Evolutionary conservation across 1,284 basidiomycete genomes (phyloP), one percentile per base, ranked within the genome.

Genomic region (Ustanciosporium gigantosporum): DNA sequence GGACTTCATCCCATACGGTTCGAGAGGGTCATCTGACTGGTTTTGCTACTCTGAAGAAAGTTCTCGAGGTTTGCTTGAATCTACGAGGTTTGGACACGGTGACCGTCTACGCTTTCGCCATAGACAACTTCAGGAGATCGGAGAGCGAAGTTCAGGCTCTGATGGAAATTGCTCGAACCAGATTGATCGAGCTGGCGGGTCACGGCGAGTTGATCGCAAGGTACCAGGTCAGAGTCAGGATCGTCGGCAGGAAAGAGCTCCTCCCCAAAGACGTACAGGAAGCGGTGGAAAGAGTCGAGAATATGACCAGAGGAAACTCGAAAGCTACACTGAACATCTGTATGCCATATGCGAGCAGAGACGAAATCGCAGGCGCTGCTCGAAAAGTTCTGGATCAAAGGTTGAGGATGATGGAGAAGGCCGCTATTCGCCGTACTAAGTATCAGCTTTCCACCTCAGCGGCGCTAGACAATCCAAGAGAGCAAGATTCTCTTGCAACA

Each of bases 41-140:
- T 0, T 97, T 92, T 77, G 80, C 86, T 37, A 87, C 90, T 4
- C 80, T 98, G 48, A 83, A 87, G 69, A 80, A 86, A 79, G 70
- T 76, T 7, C 67, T 77, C 20, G 67, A 76, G 31, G 50, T 72
- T 15, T 77, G 75, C 43, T 49, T 77, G 27, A 52, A 67, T 15
- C 58, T 77, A 13, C 39, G 51, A 16, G 67, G 68, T 1, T 51
- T 77, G 17, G 43, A 67, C 8, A 66, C 88, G 57, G 91, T 99
- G 19, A 88, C 90, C 1, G 90, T 90, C 9, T 99, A 95, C 73
- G 91, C 92, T 4, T 98, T 99, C 79, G 86, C 93, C 1, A 94
- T 98, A 53, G 92, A 97, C 76, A 99, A 98, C 80, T 98, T 98
- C 81, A 89, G 89, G 64, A 84, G 95, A n/a, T 83, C 87, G 1